A percentile compares a stretch with the other conserved stretches of the same genome.
Evolutionary conservation across 2,329 filamentous ascomycete species (phyloP).

Genomic region (Tolypocladium amazonense): DNA sequence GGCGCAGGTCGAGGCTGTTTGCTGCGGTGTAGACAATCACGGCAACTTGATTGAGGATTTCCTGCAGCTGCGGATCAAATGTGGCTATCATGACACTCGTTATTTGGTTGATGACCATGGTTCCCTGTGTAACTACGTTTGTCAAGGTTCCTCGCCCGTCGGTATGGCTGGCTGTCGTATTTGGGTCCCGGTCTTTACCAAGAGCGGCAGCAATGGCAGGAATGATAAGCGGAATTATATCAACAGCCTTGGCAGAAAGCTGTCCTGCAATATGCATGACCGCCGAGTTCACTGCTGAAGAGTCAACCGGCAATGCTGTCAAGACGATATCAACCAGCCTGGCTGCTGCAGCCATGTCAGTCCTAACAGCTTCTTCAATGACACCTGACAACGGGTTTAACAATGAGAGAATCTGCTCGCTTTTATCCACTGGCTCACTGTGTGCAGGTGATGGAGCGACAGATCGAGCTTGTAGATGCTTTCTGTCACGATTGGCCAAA

Average conservation of each 20-base stretch:
- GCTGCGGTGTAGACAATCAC: conserved; percentile 9
- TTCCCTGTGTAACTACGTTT: conserved; percentile 9
- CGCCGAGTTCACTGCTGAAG: conserved; percentile 5
- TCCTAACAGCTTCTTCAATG: conserved; percentile 7
- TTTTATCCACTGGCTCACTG: neutral
- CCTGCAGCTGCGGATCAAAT: conserved; percentile 5
- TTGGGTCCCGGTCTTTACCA: conserved; percentile 3
- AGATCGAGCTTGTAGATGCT: neutral
- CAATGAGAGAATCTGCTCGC: conserved; percentile 5
- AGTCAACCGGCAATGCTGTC: conserved; percentile 8
- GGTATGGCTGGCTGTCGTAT: neutral
- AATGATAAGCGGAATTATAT: conserved; percentile 11
- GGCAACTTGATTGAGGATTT: conserved; percentile 11
- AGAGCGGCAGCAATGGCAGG: conserved; percentile 11
- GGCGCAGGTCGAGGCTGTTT: conserved; percentile 4
- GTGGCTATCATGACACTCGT: conserved; percentile 2
- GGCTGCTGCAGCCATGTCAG: conserved; percentile 9
- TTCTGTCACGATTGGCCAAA: neutral
- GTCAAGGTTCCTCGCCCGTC: conserved; percentile 5
- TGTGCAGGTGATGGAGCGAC: neutral
- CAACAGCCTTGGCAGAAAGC: conserved; percentile 3
- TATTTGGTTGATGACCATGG: conserved; percentile 10
- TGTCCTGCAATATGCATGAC: conserved; percentile 8
- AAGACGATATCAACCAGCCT: conserved; percentile 11
- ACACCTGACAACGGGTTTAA: conserved; percentile 8